These are phyloP conservation scores for Ramularia collo-cygni DNA, from an alignment of 2,329 filamentous ascomycete species.

Conservation along the genomic window DNA sequence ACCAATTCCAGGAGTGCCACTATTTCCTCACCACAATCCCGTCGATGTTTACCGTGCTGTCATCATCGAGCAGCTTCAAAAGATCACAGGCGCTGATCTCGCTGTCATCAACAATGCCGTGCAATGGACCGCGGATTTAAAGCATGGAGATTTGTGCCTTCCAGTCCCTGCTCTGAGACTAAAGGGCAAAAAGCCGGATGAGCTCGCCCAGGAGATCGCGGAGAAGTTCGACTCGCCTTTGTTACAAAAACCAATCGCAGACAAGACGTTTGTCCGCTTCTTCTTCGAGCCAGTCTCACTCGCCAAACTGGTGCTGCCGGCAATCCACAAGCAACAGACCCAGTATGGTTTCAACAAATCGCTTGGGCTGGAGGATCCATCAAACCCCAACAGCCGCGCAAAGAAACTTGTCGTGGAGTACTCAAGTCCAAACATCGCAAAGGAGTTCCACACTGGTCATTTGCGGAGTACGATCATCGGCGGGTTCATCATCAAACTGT, in stretches of 20 bases:
- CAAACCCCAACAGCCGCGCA: conserved; percentile 52
- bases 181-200: conserved; percentile 57
- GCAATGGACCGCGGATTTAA: conserved; percentile 70
- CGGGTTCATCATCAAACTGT: conserved; percentile 63
- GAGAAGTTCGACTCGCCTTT: conserved; percentile 58
- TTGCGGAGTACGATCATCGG: conserved; percentile 71
- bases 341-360: conserved; percentile 59
- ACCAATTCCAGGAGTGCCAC: conserved; percentile 21
- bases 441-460: conserved; percentile 71
- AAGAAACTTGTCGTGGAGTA: conserved; percentile 74
- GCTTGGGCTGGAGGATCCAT: conserved; percentile 54
- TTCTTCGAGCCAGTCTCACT: conserved; percentile 69
- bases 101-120: conserved; percentile 67
- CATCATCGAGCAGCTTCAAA: conserved; percentile 60
- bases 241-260: conserved; percentile 61
- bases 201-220: conserved; percentile 49
- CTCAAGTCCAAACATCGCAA: conserved; percentile 79
- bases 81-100: conserved; percentile 63
- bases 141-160: conserved; percentile 76
- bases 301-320: conserved; percentile 58
- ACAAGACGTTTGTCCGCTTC: conserved; percentile 67
- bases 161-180: conserved; percentile 73
- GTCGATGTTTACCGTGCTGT: conserved; percentile 74
- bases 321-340: conserved; percentile 55
- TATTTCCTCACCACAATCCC: conserved; percentile 63